phyloP scores from a whole-genome alignment of 2,329 filamentous ascomycete species.

The Hypoxylon sp. region DNA sequence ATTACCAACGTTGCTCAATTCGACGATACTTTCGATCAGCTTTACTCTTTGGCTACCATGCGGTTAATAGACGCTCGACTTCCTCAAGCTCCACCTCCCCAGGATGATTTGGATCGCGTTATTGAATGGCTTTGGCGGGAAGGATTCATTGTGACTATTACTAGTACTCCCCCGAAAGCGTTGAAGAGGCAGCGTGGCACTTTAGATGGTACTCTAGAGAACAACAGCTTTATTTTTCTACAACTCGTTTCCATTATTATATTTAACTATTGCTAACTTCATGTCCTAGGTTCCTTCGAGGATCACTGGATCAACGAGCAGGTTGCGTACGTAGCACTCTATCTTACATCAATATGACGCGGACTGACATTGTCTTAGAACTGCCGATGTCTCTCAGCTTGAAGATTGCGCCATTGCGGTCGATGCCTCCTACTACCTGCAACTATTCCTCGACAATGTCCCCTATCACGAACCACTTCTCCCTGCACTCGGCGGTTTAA shows the following conservation, averaged over 20 bases:
- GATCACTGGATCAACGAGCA: constrained; percentile 60
- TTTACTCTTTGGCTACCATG: constrained; percentile 7
- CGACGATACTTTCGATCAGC: constrained; percentile 10
- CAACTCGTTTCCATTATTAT: neutral
- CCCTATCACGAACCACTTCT: constrained; percentile 88
- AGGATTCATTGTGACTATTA: constrained; percentile 14
- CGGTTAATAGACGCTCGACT: neutral
- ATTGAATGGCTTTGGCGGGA: constrained; percentile 30
- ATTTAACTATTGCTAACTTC: constrained; percentile 40
- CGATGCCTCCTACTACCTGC: constrained; percentile 91
- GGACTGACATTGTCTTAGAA: constrained; percentile 57
- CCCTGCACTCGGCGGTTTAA: constrained; percentile 89
- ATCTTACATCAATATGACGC: neutral
- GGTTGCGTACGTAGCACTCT: constrained; percentile 48
- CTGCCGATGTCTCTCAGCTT: constrained; percentile 77
- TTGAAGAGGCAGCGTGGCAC: constrained; percentile 2
- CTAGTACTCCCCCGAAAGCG: constrained; percentile 1
- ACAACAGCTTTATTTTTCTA: neutral
- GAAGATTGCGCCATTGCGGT: constrained; percentile 83
- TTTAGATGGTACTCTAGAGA: constrained; percentile 27
- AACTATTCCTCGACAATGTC: constrained; percentile 78
- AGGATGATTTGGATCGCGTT: constrained; percentile 19
- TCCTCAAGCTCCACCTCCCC: neutral
- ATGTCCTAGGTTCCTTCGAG: constrained; percentile 56
- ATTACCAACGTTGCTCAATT: constrained; percentile 7